Conservation (phyloP, 1,139 yeast genomes). For the Candida dubliniensis region DNA sequence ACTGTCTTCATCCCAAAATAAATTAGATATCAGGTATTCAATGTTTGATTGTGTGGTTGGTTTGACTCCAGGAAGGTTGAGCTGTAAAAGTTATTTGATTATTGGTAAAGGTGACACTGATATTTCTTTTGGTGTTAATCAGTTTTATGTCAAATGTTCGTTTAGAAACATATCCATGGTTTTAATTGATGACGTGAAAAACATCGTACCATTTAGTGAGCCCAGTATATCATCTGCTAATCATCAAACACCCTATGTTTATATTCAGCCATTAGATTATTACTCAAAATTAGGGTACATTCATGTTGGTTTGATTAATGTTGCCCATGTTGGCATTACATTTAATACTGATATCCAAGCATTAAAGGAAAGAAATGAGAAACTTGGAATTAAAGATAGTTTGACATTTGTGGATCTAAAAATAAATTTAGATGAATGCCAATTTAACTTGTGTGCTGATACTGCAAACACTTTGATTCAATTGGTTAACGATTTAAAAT, state of each 20-base stretch:
- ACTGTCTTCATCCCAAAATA: slow-evolving; percentile 6
- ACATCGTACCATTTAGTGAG: slow-evolving; percentile 24
- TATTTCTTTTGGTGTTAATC: slow-evolving; percentile 33
- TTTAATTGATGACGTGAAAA: slow-evolving; percentile 57
- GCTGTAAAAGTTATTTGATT: slow-evolving; percentile 51
- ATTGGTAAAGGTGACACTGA: slow-evolving; percentile 56
- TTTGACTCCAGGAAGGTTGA: slow-evolving; percentile 57
- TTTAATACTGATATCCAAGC: slow-evolving; percentile 28
- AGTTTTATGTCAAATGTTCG: slow-evolving; percentile 41
- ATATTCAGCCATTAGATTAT: slow-evolving; percentile 16
- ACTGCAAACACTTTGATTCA: slow-evolving; percentile 73
- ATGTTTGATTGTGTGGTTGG: slow-evolving; percentile 57
- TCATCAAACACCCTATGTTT: slow-evolving; percentile 13
- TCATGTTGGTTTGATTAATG: slow-evolving; percentile 44
- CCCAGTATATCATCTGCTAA: slow-evolving; percentile 8
- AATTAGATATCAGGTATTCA: slow-evolving; percentile 41
- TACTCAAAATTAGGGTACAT: slow-evolving; percentile 38
- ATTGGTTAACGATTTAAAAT: slow-evolving; percentile 67
- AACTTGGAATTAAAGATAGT: slow-evolving; percentile 21
- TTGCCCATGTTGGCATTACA: slow-evolving; percentile 43
- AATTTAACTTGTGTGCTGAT: slow-evolving; percentile 76
- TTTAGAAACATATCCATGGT: slow-evolving; percentile 46
- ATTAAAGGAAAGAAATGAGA: slow-evolving; percentile 20
- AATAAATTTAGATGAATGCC: slow-evolving; percentile 49
- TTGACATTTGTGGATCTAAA: slow-evolving; percentile 42